Base-by-base conservation (phyloP, 2,329 filamentous ascomycete species). In the Phaeophleospora eucalypticola region DNA sequence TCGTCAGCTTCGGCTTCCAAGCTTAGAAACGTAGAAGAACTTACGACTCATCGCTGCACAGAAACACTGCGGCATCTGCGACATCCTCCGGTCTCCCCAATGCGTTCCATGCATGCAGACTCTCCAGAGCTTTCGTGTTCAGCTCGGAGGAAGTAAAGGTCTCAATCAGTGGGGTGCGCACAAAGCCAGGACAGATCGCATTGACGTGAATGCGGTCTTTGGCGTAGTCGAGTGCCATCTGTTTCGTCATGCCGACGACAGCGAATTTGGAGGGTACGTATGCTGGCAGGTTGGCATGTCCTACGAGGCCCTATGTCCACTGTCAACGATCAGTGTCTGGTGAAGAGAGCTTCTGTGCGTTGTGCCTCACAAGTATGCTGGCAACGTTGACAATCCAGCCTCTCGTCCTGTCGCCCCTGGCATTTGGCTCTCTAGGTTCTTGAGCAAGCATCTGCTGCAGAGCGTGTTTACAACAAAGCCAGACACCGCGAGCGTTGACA, bases 371-470 rank as follows among this genome's bases (percentile, higher is more conserved):
- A 39, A 65, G 61, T 9, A 74, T 69, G 8, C 68, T 73, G 0
- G 72, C 67, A 2, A 72, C 69, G 44, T 78, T 78, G 14, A 78
- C 65, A 41, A 78, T 74, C 71, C 72, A 77, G 0, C 75, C 75
- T 36, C 72, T 54, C 1, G 55, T 60, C 33, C 54, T 38, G 17
- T 75, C 69, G 9, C 73, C 70, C 2, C 58, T 58, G 3, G 53
- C 57, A 12, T 67, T 59, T 24, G 50, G 45, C 36, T 45, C 51
- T 9, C 51, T 43, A 1, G 65, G 68, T 16, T 67, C 65, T 48
- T 71, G 70, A 18, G 51, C 51, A n/a, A 71, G 45, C 68, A 71
- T 71, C 52, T 70, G 67, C 4, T 58, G 48, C 14, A 65, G 45
- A 3, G 64, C 66, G 42, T 68, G 67, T 51, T 72, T 72, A 41